These are phyloP conservation scores for Phaeolepiota aurea DNA, from an alignment of 768 basidiomycete genomes.

Conservation along the genomic window DNA sequence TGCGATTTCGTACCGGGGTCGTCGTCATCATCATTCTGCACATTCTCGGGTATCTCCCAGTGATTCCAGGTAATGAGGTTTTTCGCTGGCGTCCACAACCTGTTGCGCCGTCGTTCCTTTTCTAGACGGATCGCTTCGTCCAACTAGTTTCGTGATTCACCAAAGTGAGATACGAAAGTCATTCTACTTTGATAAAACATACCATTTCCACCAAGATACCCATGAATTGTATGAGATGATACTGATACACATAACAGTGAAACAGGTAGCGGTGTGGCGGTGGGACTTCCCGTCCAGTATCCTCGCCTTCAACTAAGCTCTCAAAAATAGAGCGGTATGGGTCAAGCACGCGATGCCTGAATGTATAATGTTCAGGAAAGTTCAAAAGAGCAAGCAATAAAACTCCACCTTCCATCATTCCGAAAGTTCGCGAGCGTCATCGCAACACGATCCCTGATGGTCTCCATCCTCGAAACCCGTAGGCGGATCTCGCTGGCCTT, in stretches of 20 bases:
- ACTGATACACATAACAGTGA: slow-evolving; percentile 68
- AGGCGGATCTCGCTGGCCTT: slow-evolving; percentile 19
- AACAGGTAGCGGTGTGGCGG: slow-evolving; percentile 67
- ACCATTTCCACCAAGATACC: slow-evolving; percentile 33
- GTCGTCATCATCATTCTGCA: slow-evolving; percentile 53
- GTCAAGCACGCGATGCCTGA: slow-evolving; percentile 43
- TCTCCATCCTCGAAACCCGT: slow-evolving; percentile 26
- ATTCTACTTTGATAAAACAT: slow-evolving; percentile 7
- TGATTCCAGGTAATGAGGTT: slow-evolving; percentile 31
- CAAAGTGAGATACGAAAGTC: too few relatives aligned
- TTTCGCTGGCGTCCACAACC: slow-evolving; percentile 52
- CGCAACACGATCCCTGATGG: slow-evolving; percentile 25
- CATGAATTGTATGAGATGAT: slow-evolving; percentile 35
- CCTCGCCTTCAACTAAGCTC: slow-evolving; percentile 8
- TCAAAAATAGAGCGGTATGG: slow-evolving; percentile 52
- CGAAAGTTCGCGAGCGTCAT: slow-evolving; percentile 36
- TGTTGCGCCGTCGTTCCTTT: slow-evolving; percentile 25
- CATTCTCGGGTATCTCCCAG: slow-evolving; percentile 36
- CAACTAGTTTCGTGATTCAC: too few relatives aligned
- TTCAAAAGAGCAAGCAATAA: neutral
- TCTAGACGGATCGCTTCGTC: slow-evolving; percentile 51
- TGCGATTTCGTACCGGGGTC: slow-evolving; percentile 46
- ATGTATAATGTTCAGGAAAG: slow-evolving; percentile 1
- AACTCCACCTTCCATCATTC: slow-evolving; percentile 37
- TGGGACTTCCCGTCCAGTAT: slow-evolving; percentile 24